These are phyloP conservation scores for Uromyces viciae-fabae DNA, from an alignment of 1,284 basidiomycete genomes.

Conservation along the genomic window DNA sequence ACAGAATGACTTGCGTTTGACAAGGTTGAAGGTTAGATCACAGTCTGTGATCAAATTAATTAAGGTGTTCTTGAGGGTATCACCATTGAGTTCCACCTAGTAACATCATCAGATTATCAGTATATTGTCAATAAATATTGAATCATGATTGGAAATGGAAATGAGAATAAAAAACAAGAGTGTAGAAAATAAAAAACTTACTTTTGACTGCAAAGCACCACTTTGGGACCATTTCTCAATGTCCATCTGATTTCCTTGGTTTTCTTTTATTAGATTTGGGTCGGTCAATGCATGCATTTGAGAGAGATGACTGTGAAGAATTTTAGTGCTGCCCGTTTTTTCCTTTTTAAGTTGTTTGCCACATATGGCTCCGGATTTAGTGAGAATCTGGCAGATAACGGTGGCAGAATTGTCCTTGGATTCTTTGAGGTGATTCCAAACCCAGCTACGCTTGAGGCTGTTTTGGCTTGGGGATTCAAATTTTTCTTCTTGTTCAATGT, in stretches of 20 bases:
- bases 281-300: not conserved
- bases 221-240: not conserved
- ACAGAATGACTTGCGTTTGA: not conserved
- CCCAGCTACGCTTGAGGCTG: not conserved
- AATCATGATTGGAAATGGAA: no score
- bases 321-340: not conserved
- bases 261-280: not conserved
- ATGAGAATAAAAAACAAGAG: no score
- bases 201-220: not conserved
- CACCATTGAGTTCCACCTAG: not conserved
- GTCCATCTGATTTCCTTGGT: not conserved
- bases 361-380: not conserved
- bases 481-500: not conserved
- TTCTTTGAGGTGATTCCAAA: not conserved
- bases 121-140: no score
- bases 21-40: not conserved
- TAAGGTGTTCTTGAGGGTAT: not conserved
- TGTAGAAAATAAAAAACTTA: not conserved
- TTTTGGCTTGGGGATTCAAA: not conserved
- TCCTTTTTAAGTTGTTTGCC: not conserved
- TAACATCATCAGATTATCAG: no score
- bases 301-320: not conserved
- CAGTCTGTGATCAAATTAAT: not conserved
- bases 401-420: not conserved
- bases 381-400: not conserved